Base-by-base conservation (phyloP, 2,329 filamentous ascomycete genomes). In the Penicillium sp. region DNA sequence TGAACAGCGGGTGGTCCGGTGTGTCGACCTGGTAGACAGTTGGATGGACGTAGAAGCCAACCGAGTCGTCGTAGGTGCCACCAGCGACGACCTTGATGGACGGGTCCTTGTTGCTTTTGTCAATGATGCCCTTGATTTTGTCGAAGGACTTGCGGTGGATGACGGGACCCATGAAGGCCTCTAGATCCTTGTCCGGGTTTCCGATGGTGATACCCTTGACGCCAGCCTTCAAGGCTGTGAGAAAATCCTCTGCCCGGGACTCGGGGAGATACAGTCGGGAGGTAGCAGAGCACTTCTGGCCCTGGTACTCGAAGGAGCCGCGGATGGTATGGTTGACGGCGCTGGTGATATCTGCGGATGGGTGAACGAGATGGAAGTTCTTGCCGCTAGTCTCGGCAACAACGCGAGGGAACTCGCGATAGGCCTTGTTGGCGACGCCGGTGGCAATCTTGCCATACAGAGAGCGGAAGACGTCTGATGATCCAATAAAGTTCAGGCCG, bases 351-450 rank as follows among this genome's bases (percentile, higher is more conserved):
- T 95, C 89, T 35, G 91, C 91, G 3, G 86, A 87, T 15, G 81
- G 77, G 79, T 96, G 91, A 37, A 96, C 77, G 49, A 96, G 78
- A 76, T 95, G 91, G 83, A 92, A 96, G 82, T 96, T 96, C 85
- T 96, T 96, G 73, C 91, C 91, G 58, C 91, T 91, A 38, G 91
- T 96, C 82, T 96, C 91, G 57, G 90, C 91, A 4, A 96, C 90
- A 61, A 96, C 88, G 67, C 91, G 88, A 49, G 91, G 92, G 78
- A 96, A 96, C 63, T 89, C 87, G 60, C 83, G 82, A 79, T 96
- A 97, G 54, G 84, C 88, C 60, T 90, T 90, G 68, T 92, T 87
- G 6, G 89, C 89, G 12, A 95, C 88, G 45, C 89, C 90, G 61
- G 85, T 81, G 12, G 91, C 91, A 68, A 97, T 96, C 73, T 89